Conservation (phyloP, 1,284 basidiomycete genomes). For the Chalciporus sp. region DNA sequence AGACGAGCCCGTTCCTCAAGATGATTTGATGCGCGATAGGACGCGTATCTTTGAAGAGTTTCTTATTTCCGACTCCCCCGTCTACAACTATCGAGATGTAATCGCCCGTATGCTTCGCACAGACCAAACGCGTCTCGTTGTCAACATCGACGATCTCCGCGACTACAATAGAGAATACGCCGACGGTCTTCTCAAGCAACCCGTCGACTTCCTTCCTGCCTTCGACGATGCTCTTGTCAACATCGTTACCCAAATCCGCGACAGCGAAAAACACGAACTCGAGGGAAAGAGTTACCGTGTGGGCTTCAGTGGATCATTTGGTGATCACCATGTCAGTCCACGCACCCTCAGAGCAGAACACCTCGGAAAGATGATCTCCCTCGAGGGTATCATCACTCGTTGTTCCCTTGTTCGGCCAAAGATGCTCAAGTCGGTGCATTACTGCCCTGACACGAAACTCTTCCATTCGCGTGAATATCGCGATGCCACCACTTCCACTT, state of each 20-base stretch:
- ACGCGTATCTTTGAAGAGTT: slow-evolving; percentile 87
- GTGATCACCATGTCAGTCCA: slow-evolving; percentile 97
- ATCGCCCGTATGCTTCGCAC: slow-evolving; percentile 85
- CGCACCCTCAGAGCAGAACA: slow-evolving; percentile 87
- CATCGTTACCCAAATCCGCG: slow-evolving; percentile 77
- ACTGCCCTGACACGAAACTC: slow-evolving; percentile 81
- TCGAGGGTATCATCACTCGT: slow-evolving; percentile 98
- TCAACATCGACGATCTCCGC: slow-evolving; percentile 97
- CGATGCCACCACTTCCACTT: slow-evolving; percentile 87
- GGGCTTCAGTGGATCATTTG: slow-evolving; percentile 98
- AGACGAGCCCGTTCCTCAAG: slow-evolving; percentile 59
- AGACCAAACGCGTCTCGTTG: slow-evolving; percentile 87
- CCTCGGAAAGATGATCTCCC: slow-evolving; percentile 94
- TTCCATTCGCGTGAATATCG: slow-evolving; percentile 94
- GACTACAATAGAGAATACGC: slow-evolving; percentile 87
- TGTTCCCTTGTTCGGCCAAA: slow-evolving; percentile 99
- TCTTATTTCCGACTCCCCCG: slow-evolving; percentile 74
- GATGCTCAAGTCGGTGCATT: slow-evolving; percentile 97
- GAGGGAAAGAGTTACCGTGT: slow-evolving; percentile 81
- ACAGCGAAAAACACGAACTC: slow-evolving; percentile 84
- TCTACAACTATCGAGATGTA: slow-evolving; percentile 86
- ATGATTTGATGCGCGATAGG: slow-evolving; percentile 76
- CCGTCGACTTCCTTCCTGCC: slow-evolving; percentile 89
- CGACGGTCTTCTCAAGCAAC: slow-evolving; percentile 85
- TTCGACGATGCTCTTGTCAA: slow-evolving; percentile 85